Conservation (phyloP, 331 rosid species). For the Rosa hybrid region DNA sequence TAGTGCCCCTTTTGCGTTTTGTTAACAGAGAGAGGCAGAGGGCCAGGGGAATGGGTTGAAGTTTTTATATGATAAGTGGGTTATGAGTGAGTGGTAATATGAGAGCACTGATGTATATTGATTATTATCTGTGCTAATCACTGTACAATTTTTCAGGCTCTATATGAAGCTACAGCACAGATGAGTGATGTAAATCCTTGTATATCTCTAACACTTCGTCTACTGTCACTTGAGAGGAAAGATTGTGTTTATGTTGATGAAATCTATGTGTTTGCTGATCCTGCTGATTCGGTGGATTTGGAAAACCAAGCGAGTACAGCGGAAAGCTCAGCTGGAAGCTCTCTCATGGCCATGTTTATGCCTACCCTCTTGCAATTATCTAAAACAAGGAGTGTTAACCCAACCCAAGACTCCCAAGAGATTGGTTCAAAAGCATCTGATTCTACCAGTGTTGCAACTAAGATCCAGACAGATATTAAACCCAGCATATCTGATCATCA, state of each 20-base stretch:
- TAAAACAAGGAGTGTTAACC: slow-evolving; percentile 47
- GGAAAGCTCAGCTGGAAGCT: slow-evolving; percentile 54
- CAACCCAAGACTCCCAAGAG: slow-evolving; percentile 26
- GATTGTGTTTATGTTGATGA: slow-evolving; percentile 70
- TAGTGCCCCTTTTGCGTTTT: neutral
- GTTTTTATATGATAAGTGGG: neutral
- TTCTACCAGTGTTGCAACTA: slow-evolving; percentile 37
- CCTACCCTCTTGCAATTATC: slow-evolving; percentile 78
- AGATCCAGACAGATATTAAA: slow-evolving; percentile 38
- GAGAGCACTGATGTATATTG: neutral
- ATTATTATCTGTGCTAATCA: slow-evolving; percentile 17
- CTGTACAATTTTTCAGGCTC: slow-evolving; percentile 50
- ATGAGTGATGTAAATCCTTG: slow-evolving; percentile 71
- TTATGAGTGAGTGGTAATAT: neutral
- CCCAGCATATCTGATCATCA: slow-evolving; percentile 25
- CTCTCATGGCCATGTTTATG: slow-evolving; percentile 83
- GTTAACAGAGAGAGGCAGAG: neutral
- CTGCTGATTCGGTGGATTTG: slow-evolving; percentile 52
- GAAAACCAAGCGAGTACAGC: slow-evolving; percentile 42
- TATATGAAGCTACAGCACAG: slow-evolving; percentile 93
- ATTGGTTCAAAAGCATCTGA: slow-evolving; percentile 31
- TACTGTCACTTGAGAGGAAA: slow-evolving; percentile 80
- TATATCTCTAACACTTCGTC: slow-evolving; percentile 70
- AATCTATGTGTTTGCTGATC: slow-evolving; percentile 77
- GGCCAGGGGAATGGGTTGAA: neutral